Conservation (phyloP, 768 basidiomycete genomes). For the Phylloporus scabripes region DNA sequence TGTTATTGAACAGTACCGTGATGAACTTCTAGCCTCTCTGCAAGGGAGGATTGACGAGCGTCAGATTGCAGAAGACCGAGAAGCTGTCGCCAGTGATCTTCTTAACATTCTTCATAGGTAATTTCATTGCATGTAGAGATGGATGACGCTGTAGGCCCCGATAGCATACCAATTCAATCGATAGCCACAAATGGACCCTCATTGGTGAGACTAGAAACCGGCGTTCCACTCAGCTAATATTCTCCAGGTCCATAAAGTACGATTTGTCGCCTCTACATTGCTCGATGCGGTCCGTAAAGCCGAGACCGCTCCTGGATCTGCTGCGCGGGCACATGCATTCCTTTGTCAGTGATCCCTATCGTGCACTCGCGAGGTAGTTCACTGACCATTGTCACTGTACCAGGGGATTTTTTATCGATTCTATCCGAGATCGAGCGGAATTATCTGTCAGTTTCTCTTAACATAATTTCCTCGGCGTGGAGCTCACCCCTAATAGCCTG, state of each 20-base stretch:
- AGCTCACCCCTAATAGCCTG: constrained; percentile 39
- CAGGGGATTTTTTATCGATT: constrained; percentile 91
- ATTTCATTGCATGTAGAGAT: constrained; percentile 7
- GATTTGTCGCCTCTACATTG: constrained; percentile 87
- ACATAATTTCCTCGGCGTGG: not conserved
- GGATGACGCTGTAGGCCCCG: constrained; percentile 3
- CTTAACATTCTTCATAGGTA: constrained; percentile 81
- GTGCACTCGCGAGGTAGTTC: not conserved
- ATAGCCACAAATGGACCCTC: constrained; percentile 87
- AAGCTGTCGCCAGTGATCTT: constrained; percentile 82
- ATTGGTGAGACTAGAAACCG: constrained; percentile 39
- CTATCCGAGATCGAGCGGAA: constrained; percentile 88
- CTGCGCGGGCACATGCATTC: constrained; percentile 81
- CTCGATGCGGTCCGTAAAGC: constrained; percentile 80
- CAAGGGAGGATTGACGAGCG: constrained; percentile 61
- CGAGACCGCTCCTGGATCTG: constrained; percentile 72
- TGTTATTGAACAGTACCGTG: constrained; percentile 87
- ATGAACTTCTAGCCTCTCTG: constrained; percentile 69
- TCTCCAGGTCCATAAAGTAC: constrained; percentile 79
- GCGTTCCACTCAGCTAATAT: not conserved
- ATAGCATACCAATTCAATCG: constrained; percentile 86
- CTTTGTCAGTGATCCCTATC: constrained; percentile 50
- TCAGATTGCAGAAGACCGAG: constrained; percentile 65
- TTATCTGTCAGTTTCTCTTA: constrained; percentile 56
- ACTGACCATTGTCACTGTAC: constrained; percentile 2